Evolutionary conservation across 2,329 filamentous ascomycete genomes (phyloP), one percentile per base, ranked within the genome.

Genomic region (Helicocarpus griseus): DNA sequence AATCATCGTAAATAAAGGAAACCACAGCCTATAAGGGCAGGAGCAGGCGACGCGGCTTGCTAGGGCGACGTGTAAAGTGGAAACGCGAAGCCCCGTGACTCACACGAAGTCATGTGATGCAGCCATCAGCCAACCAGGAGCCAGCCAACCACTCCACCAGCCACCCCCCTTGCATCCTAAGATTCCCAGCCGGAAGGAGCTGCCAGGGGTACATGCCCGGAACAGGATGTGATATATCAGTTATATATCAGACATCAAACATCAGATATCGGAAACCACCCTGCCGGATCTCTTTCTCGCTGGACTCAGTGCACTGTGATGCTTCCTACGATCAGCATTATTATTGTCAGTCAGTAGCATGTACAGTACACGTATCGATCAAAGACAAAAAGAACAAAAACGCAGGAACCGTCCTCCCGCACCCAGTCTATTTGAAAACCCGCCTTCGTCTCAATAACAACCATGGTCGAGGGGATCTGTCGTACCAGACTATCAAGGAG

Each of bases 31-130:
- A 29, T n/a, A 11, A 5, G 7, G 4, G n/a, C 7, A 14, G 13
- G 14, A 38, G 41, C 31, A 35, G 33, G 40, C 35, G 47, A 51
- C 53, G 53, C 53, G 53, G 50, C 43, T 46, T 39, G 29, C 38
- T 29, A n/a, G 43, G n/a, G 44, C 45, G 50, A 54, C 54, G 54
- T 50, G 54, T 56, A 56, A 53, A 55, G 46, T 55, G 53, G 54
- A 36, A 33, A 44, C 52, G 28, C 44, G 28, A 38, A 19, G 31
- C 49, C 53, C 50, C 47, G 56, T 58, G 56, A 55, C 46, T 54
- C 54, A 57, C 56, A 51, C 56, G 56, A 50, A 29, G 31, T 53
- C 56, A 53, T 51, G 50, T 56, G 56, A 19, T 4, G 2, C 3
- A 5, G 8, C 24, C 24, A 13, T 33, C 26, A 7, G 26, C 48